A percentile compares a stretch with the other conserved stretches of the same genome.
Evolutionary conservation across 2,329 filamentous ascomycete genomes (phyloP).

Genomic region (Trichophyton verrucosum): DNA sequence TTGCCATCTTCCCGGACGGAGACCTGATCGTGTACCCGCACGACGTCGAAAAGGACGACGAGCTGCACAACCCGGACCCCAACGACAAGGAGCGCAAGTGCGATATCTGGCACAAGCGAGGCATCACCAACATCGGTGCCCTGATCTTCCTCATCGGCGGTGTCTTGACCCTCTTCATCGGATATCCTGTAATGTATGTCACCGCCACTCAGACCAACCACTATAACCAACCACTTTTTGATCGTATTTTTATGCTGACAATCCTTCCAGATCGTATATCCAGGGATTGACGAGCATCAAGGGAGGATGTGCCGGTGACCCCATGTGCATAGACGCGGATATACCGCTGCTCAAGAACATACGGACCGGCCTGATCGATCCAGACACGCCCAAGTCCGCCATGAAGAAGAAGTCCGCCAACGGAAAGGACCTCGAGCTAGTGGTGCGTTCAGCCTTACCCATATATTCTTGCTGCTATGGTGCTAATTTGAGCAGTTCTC

Average conservation of each 20-base stretch:
- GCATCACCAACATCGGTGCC: constrained; percentile 52
- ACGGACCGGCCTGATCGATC: constrained; percentile 51
- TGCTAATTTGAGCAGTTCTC: constrained; percentile 40
- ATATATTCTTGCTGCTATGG: neutral
- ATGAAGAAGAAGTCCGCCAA: constrained; percentile 45
- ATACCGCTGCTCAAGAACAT: constrained; percentile 48
- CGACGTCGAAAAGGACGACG: constrained; percentile 62
- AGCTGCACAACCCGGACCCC: constrained; percentile 57
- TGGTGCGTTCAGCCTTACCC: constrained; percentile 31
- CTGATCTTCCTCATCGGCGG: constrained; percentile 48
- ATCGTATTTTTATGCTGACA: neutral
- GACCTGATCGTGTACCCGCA: constrained; percentile 57
- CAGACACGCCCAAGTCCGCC: constrained; percentile 50
- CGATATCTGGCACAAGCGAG: constrained; percentile 53
- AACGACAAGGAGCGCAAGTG: constrained; percentile 50
- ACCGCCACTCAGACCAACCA: constrained; percentile 21
- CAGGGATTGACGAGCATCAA: neutral
- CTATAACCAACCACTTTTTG: constrained; percentile 12
- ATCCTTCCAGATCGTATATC: neutral
- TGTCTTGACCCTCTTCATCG: constrained; percentile 53
- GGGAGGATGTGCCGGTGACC: constrained; percentile 25
- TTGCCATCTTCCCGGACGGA: constrained; percentile 57
- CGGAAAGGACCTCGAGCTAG: constrained; percentile 51
- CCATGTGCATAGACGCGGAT: constrained; percentile 39
- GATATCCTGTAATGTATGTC: constrained; percentile 55